Conservation (phyloP, 2,329 filamentous ascomycete species). For the Calcarisporium arbuscula region DNA sequence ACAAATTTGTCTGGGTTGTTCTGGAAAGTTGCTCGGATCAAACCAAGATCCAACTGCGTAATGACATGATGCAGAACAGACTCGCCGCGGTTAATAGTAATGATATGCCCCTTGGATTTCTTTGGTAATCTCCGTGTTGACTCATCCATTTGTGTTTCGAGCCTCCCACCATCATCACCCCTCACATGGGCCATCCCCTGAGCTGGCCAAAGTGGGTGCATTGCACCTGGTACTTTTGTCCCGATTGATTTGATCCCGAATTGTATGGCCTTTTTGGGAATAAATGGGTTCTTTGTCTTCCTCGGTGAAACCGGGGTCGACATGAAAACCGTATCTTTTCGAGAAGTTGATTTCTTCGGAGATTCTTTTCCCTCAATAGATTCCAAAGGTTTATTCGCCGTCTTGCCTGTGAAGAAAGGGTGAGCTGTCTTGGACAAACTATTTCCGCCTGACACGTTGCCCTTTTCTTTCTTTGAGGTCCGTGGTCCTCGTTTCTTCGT, state of each 20-base stretch:
- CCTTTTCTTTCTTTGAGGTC: constrained; percentile 16
- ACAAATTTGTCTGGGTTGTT: constrained; percentile 32
- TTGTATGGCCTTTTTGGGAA: constrained; percentile 21
- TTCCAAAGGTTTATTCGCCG: constrained; percentile 19
- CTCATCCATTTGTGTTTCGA: background rate
- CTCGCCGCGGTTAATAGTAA: constrained; percentile 33
- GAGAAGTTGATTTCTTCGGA: constrained; percentile 17
- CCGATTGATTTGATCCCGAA: constrained; percentile 39
- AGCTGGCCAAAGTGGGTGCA: constrained; percentile 66
- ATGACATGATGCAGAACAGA: constrained; percentile 31
- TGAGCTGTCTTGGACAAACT: constrained; percentile 32
- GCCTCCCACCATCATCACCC: constrained; percentile 23
- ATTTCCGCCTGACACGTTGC: too few relatives aligned
- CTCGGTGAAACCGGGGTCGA: constrained; percentile 49
- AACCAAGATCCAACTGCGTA: constrained; percentile 18
- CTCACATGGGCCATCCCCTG: constrained; percentile 59
- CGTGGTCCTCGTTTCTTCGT: constrained; percentile 21
- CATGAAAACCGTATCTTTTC: constrained; percentile 38
- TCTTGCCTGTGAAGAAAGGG: constrained; percentile 35
- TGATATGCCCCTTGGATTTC: constrained; percentile 45
- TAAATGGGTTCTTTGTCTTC: constrained; percentile 25
- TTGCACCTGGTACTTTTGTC: constrained; percentile 58
- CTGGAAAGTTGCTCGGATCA: constrained; percentile 21
- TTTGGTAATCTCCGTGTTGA: constrained; percentile 19
- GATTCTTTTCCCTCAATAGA: constrained; percentile 14